Evolutionary conservation across 2,329 filamentous ascomycete species (phyloP), one percentile per base, ranked within the genome.

Genomic region (Epichloe amarillans): DNA sequence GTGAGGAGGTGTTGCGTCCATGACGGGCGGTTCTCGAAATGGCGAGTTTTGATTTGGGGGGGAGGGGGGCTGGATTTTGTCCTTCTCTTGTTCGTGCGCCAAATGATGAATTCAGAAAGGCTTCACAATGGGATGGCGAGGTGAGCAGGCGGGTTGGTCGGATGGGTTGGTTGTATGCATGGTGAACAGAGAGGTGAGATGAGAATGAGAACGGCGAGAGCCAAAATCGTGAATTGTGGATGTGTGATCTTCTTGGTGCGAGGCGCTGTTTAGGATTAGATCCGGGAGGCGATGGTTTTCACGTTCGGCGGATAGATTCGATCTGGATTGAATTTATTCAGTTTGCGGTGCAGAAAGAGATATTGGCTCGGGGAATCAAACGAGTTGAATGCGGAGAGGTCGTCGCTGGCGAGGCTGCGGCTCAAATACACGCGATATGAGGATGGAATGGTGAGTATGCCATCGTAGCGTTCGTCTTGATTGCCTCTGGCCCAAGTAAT

Each of bases 101-200:
- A 14, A 35, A 4, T 46, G 17, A 23, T 36, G 33, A 46, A 35
- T 17, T 11, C 10, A 33, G 4, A 45, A 19, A 35, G 43, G 10
- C 15, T 35, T n/a, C 30, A 46, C 33, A 23, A 7, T 37, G 35
- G 10, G 14, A 11, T 26, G 45, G 21, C 21, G 45, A 26, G 35
- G 17, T n/a, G 10, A 5, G 12, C n/a, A 8, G 17, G 26, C 30
- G 26, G 12, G 12, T 15, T 46, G 35, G 17, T 23, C 12, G 17
- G 33, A 37, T 15, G 44, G 17, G 33, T 21, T 15, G 33, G 33
- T 21, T 15, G 33, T 19, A 15, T 21, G 44, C 44, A 46, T 37
- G 35, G 21, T 38, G 45, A 38, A 38, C 19, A 19, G 38, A n/a
- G 19, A 46, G 44, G 44, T 37, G 44, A 46, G 19, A 11, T 46